Conservation (phyloP, 345 rosid species). For the Iberis pinnata region DNA sequence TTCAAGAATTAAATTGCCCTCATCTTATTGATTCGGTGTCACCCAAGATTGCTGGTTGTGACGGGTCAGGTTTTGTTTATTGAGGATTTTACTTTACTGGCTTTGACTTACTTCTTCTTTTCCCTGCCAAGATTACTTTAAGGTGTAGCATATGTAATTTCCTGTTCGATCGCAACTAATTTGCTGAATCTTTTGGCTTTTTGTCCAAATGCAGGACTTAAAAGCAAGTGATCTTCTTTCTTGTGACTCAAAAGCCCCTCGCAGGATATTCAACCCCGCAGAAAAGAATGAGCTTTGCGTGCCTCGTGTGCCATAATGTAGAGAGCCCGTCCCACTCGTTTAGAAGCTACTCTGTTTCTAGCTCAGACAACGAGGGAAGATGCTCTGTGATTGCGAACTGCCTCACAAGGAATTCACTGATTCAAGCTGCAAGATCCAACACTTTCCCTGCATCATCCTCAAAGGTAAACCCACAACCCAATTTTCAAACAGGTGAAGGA, state of each 20-base stretch:
- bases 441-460: constrained; percentile 51
- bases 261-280: not conserved
- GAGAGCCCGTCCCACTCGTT: constrained; percentile 94
- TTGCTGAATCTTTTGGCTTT: not conserved
- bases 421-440: constrained; percentile 53
- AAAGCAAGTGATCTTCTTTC: not conserved
- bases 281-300: constrained; percentile 67
- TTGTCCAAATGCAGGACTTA: constrained; percentile 19
- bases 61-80: not conserved
- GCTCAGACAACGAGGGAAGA: constrained; percentile 85
- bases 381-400: constrained; percentile 72
- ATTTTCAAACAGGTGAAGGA: constrained; percentile 30
- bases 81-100: no score
- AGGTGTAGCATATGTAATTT: no score
- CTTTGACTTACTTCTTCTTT: constrained; percentile 11
- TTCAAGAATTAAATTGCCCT: not conserved
- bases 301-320: constrained; percentile 80
- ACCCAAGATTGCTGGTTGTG: not conserved
- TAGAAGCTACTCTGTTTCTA: constrained; percentile 87
- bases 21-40: not conserved
- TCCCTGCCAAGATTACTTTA: not conserved
- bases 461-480: constrained; percentile 84
- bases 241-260: constrained; percentile 3
- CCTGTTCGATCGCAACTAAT: not conserved
- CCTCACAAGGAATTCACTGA: constrained; percentile 52